Evolutionary conservation across 306 rosid species (phyloP).

Genomic region (Casuarina glauca): DNA sequence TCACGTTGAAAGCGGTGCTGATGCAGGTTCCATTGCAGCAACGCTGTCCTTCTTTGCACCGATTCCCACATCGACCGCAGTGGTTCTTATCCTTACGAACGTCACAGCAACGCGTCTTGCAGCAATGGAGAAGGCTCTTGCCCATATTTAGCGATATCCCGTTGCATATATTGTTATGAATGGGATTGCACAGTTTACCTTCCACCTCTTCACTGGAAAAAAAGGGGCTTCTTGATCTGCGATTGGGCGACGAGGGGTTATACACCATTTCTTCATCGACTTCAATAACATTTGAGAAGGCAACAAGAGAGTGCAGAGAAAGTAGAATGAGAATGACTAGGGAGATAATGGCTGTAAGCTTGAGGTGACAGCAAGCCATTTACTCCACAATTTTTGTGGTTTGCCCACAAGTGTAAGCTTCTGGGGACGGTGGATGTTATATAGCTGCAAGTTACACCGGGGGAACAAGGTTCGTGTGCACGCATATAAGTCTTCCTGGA

Average conservation of each 20-base stretch:
- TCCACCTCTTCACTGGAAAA: constrained; percentile 32
- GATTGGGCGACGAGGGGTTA: constrained; percentile 31
- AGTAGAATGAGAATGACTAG: constrained; percentile 25
- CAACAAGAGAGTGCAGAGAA: constrained; percentile 13
- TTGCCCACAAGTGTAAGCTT: neutral
- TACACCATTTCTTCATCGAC: constrained; percentile 27
- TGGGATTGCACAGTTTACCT: constrained; percentile 37
- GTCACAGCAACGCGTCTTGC: constrained; percentile 68
- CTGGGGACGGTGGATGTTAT: constrained; percentile 19
- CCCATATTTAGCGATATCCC: constrained; percentile 58
- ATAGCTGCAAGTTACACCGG: neutral
- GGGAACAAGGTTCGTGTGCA: too few species aligned
- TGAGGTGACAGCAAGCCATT: constrained; percentile 48
- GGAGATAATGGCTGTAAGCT: constrained; percentile 49
- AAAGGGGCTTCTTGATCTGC: constrained; percentile 52
- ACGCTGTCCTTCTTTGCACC: constrained; percentile 46
- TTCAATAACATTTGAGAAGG: constrained; percentile 29
- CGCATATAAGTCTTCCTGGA: too few species aligned
- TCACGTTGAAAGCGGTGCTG: constrained; percentile 19
- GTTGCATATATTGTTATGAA: constrained; percentile 43
- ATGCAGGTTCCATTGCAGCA: constrained; percentile 60
- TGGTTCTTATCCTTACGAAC: constrained; percentile 58
- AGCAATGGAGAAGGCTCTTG: constrained; percentile 51
- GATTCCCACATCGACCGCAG: constrained; percentile 48
- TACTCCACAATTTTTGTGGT: neutral